Evolutionary conservation across 176 grass and related monocot genomes (phyloP), one percentile per base, ranked within the genome.

Genomic region (Pontederia paniculata): DNA sequence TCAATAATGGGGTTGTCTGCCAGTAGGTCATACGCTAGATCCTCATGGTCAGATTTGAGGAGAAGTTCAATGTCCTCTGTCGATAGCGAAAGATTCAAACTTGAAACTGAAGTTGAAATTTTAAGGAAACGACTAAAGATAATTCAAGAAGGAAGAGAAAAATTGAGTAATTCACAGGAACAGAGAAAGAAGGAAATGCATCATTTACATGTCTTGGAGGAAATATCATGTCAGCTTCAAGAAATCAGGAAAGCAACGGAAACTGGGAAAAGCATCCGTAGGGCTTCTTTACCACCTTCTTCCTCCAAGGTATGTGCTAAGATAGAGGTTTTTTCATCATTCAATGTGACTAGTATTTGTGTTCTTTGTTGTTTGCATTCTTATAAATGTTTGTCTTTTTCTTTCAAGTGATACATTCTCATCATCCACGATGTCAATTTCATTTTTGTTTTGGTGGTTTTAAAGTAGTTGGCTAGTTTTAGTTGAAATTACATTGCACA

Each of bases 201-300:
- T 15, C 76, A 86, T 46, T 74, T 89, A 70, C 82, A 79, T 54
- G 72, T 96, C 17, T 74, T 96, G 51, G 76, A 86, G 71, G 85
- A 96, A 52, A 86, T 86, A 73, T 74, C 82, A 63, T 69, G 70
- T 60, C 85, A 89, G 72, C 85, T 89, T 70, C 68, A 89, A 55
- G 82, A 75, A 78, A 83, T 86, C 45, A 89, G 79, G 63, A 65
- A 74, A 67, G 73, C 50, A 37, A 69, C 79, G 13, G 82, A 85
- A 77, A 13, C 64, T 66, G 77, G 63, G 54, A 45, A 73, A 52
- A 63, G 68, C 21, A 55, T 78, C 45, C 54, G 55, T 5, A 51
- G 57, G 65, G 52, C 62, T 58, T 18, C 74, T 70, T 56, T 56
- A 23, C 54, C 54, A 28, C 54, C 54, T 56, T 56, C 15, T 6